phyloP scores from a whole-genome alignment of 805 yeast species.

The Starmerella ratchasimensis region DNA sequence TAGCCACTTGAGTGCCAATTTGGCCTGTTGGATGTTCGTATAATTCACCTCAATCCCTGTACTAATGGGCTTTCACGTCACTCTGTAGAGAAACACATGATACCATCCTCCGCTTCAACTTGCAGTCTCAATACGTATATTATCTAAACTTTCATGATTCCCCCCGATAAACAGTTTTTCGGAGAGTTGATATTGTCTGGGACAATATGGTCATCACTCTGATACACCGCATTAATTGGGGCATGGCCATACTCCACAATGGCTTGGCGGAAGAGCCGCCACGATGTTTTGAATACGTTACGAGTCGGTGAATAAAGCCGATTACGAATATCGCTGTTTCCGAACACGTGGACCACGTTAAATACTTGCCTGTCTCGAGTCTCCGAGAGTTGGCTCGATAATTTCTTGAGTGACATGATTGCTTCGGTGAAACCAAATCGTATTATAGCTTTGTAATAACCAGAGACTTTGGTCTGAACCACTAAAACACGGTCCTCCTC shows the following conservation, averaged over 20 bases:
- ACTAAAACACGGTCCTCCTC: constrained; percentile 31
- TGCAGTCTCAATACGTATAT: too few species aligned
- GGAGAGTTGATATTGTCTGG: too few species aligned
- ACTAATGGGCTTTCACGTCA: too few species aligned
- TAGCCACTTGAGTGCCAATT: too few species aligned
- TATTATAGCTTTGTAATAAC: constrained; percentile 37
- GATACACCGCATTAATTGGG: constrained; percentile 11
- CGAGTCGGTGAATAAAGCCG: constrained; percentile 1
- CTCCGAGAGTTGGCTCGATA: background rate
- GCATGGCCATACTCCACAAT: constrained; percentile 7
- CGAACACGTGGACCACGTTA: constrained; percentile 10
- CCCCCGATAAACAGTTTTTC: constrained; percentile 10
- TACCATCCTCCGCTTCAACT: too few species aligned
- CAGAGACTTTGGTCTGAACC: constrained; percentile 29
- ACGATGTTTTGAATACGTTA: background rate
- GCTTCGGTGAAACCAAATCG: constrained; percentile 35
- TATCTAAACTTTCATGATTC: constrained; percentile 3
- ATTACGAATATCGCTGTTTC: constrained; percentile 5
- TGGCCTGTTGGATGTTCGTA: too few species aligned
- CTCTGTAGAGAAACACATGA: too few species aligned
- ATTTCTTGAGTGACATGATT: background rate
- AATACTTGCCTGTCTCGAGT: background rate
- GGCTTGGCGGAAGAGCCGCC: constrained; percentile 1
- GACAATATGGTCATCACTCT: constrained; percentile 9
- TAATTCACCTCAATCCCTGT: too few species aligned